These are phyloP conservation scores for Oxytropis ochrocephala DNA, from an alignment of 306 rosid species.

Conservation along the genomic window DNA sequence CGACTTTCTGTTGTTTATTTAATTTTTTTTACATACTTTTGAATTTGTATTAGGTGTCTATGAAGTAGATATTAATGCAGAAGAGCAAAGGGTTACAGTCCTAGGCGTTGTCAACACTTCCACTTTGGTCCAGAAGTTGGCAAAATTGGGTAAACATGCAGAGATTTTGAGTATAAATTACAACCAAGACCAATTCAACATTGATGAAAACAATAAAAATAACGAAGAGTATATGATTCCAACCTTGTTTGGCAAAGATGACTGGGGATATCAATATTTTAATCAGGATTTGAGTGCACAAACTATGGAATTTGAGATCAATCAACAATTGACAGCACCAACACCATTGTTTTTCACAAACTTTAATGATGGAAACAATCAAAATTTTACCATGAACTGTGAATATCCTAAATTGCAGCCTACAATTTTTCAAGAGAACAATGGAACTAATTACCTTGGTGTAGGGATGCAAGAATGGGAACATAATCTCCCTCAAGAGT, in stretches of 20 bases:
- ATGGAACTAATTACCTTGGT: neutral
- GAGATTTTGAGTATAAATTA: conserved; percentile 35
- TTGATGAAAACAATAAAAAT: neutral
- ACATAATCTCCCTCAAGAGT: neutral
- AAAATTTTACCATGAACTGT: neutral
- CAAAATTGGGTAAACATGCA: conserved; percentile 48
- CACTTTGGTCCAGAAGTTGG: conserved; percentile 39
- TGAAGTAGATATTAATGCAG: conserved; percentile 34
- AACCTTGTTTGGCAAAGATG: conserved; percentile 5
- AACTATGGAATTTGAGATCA: neutral
- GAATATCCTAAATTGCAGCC: neutral
- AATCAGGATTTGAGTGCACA: conserved; percentile 6
- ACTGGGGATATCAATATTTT: conserved; percentile 3
- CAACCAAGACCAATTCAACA: conserved; percentile 13
- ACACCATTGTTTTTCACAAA: conserved; percentile 4
- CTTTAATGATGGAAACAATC: neutral
- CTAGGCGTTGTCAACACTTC: conserved; percentile 40
- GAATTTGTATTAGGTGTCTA: conserved; percentile 42
- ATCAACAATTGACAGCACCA: conserved; percentile 1
- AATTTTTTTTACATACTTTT: neutral
- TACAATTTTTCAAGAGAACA: conserved; percentile 3
- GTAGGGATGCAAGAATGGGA: conserved; percentile 21
- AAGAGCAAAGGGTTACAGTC: conserved; percentile 36
- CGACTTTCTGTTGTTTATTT: neutral
- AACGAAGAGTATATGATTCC: conserved; percentile 29